Conservation (phyloP, 495 filamentous ascomycete species). For the Letharia lupina region DNA sequence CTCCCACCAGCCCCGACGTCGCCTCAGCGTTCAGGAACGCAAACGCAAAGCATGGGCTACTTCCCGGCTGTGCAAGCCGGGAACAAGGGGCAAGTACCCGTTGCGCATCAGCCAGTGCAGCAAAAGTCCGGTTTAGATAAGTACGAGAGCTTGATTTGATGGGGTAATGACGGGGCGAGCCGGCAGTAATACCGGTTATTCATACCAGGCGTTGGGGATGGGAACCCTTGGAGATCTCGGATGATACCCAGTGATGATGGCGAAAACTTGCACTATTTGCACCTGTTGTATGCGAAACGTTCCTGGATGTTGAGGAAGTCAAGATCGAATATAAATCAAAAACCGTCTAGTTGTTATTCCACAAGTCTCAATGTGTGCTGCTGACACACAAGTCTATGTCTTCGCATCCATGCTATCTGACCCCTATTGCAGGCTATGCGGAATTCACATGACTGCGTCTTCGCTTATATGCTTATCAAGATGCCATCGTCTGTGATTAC, state of each 20-base stretch:
- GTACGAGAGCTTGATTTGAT: slow-evolving; percentile 69
- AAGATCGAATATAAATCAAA: not conserved
- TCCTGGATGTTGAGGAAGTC: not conserved
- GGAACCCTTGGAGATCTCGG: not conserved
- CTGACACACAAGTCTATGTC: not conserved
- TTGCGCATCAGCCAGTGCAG: slow-evolving; percentile 27
- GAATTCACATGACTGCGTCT: not conserved
- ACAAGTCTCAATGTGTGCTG: not conserved
- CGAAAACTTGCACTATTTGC: not conserved
- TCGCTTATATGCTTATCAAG: not conserved
- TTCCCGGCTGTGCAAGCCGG: slow-evolving; percentile 21
- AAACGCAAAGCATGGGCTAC: slow-evolving; percentile 23
- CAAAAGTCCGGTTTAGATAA: slow-evolving; percentile 62
- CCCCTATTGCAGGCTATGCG: not conserved
- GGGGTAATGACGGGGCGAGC: not conserved
- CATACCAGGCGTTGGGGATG: not conserved
- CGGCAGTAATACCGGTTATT: not conserved
- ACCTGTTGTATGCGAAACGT: not conserved
- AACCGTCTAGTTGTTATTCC: not conserved
- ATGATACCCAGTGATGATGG: slow-evolving; percentile 1
- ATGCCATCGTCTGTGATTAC: slow-evolving; percentile 23
- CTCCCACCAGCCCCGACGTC: slow-evolving; percentile 37
- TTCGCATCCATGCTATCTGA: not conserved
- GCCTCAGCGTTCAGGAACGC: slow-evolving; percentile 17
- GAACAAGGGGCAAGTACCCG: slow-evolving; percentile 28